Base-by-base conservation (phyloP, 2,329 filamentous ascomycete genomes). In the Fusarium euwallaceae region DNA sequence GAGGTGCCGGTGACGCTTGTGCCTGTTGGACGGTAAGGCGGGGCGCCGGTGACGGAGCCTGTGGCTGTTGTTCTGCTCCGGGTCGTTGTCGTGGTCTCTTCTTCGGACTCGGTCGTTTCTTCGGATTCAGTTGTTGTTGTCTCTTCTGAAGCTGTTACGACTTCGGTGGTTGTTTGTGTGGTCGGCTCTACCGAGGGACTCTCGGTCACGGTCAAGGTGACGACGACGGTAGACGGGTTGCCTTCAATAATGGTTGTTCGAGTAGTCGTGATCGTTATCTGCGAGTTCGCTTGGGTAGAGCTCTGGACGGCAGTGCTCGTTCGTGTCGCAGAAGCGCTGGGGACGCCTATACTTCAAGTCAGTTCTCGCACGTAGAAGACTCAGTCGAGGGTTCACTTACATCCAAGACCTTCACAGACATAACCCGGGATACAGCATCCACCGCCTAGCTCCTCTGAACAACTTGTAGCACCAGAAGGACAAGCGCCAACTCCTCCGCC, bases 381-480 rank as follows among this genome's bases (percentile, higher is more conserved):
- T 10, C 5, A 41, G 8, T 22, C 7, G 9, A 12, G 16, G 9
- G 14, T 58, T 65, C 70, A 88, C 87, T 88, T 84, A 92, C 94
- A 96, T 27, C 93, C 94, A 66, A 92, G 84, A 20, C 91, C 91
- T 67, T 90, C 86, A 77, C 94, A 96, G 2, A 89, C 86, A 78
- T 90, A 95, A 6, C 92, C 93, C 0, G 91, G 86, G 12, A 95
- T 90, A 80, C 94, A 96, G 79, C 94, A 96, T 3, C 93, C 94
- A 16, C 93, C 93, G 4, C 93, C 93, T 0, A 92, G 81, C 37
- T 88, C 87, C 9, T 89, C 86, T 0, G 91, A 86, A 79, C 94
- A 96, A 59, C 89, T 89, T 12, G 89, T 88, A 69, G 93, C 91
- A 45, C 88, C 91, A 5, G 85, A 83, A 3, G 86, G 86, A 73